Evolutionary conservation across 805 yeast species (phyloP).

Genomic region (Lachancea cidri): DNA sequence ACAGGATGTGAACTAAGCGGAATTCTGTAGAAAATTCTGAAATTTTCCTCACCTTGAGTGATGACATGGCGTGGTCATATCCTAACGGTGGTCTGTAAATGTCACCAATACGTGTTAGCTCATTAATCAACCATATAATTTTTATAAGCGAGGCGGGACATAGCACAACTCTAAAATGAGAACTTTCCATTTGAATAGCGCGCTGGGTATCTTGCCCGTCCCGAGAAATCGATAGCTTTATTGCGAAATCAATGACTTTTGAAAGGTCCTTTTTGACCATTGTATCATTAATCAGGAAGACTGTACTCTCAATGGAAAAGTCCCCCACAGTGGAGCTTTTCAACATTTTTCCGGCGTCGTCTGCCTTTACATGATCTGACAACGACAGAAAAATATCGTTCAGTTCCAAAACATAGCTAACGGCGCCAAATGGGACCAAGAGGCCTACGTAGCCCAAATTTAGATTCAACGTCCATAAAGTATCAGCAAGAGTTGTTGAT

Average conservation of each 20-base stretch:
- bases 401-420: constrained; percentile 26
- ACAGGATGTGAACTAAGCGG: constrained; percentile 51
- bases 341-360: neutral
- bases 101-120: constrained; percentile 5
- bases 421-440: constrained; percentile 24
- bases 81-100: neutral
- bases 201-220: constrained; percentile 30
- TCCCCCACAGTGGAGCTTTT: constrained; percentile 16
- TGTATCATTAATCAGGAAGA: constrained; percentile 27
- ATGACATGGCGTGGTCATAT: neutral
- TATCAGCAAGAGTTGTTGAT: neutral
- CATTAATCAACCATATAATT: constrained; percentile 35
- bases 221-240: constrained; percentile 39
- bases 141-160: constrained; percentile 46
- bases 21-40: constrained; percentile 25
- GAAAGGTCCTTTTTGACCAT: constrained; percentile 36
- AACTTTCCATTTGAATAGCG: constrained; percentile 53
- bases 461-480: constrained; percentile 17
- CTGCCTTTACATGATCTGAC: constrained; percentile 10
- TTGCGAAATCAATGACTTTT: constrained; percentile 42
- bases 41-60: neutral
- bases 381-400: constrained; percentile 19
- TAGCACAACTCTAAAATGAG: constrained; percentile 52
- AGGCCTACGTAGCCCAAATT: constrained; percentile 27
- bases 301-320: constrained; percentile 26